These are phyloP conservation scores for Canna indica DNA, from an alignment of 176 grass and related monocot species.

Conservation along the genomic window DNA sequence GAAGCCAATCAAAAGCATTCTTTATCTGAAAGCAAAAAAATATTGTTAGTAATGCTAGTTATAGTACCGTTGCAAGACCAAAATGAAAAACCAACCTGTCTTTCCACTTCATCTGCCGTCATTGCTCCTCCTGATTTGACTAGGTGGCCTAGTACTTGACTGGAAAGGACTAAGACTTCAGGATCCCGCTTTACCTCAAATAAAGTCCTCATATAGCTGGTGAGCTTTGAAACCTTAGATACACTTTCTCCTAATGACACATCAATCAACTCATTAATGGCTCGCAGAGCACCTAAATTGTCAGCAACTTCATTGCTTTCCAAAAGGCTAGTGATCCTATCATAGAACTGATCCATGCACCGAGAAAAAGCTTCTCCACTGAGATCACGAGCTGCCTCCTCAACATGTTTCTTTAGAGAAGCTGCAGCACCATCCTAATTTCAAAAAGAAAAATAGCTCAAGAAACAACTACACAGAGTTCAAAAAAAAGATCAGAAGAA, in stretches of 20 bases:
- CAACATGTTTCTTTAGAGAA: slow-evolving; percentile 70
- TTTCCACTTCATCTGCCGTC: slow-evolving; percentile 91
- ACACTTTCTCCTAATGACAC: slow-evolving; percentile 79
- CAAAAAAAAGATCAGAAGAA: not conserved
- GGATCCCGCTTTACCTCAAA: slow-evolving; percentile 87
- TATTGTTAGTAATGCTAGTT: slow-evolving; percentile 18
- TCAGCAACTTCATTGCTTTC: slow-evolving; percentile 58
- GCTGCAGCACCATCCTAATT: slow-evolving; percentile 65
- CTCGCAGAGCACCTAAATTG: slow-evolving; percentile 71
- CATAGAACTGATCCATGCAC: slow-evolving; percentile 97
- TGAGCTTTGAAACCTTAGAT: slow-evolving; percentile 87
- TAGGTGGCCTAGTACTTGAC: slow-evolving; percentile 80
- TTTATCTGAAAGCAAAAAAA: slow-evolving; percentile 48
- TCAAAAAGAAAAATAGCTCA: slow-evolving; percentile 2
- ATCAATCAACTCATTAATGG: slow-evolving; percentile 88
- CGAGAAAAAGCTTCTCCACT: slow-evolving; percentile 76
- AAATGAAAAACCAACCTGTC: slow-evolving; percentile 39
- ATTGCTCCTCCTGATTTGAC: slow-evolving; percentile 82
- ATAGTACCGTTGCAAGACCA: slow-evolving; percentile 3
- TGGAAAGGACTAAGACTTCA: slow-evolving; percentile 81
- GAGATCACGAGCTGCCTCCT: slow-evolving; percentile 86
- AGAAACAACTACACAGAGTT: not conserved
- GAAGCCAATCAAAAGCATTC: slow-evolving; percentile 91
- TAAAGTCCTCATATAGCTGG: slow-evolving; percentile 60
- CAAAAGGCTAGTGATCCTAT: slow-evolving; percentile 65